Evolutionary conservation across 257 asterid species (phyloP).

Genomic region (Sherardia arvensis): DNA sequence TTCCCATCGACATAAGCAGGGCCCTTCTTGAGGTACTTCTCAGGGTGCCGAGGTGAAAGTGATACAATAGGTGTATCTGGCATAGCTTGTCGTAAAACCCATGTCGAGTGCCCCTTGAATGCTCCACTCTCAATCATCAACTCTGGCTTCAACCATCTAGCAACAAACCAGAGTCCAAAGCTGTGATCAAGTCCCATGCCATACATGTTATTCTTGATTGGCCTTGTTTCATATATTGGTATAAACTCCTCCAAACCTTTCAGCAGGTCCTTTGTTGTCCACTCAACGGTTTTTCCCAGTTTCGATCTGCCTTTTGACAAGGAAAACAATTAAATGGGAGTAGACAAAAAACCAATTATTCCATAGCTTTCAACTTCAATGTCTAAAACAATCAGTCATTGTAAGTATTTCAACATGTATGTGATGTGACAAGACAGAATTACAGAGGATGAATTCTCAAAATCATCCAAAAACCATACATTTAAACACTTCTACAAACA

Average conservation of each 20-base stretch:
- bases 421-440: no score
- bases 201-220: conserved; percentile 81
- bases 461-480: not conserved
- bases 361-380: conserved; percentile 2
- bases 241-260: conserved; percentile 82
- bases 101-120: conserved; percentile 96
- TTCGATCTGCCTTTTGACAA: conserved; percentile 99
- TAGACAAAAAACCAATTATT: conserved; percentile 9
- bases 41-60: conserved; percentile 94
- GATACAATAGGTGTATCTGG: conserved; percentile 76
- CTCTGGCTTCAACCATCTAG: conserved; percentile 78
- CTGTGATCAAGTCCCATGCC: conserved; percentile 99
- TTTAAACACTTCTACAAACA: not conserved
- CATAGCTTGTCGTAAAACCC: conserved; percentile 97
- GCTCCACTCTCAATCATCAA: conserved; percentile 98
- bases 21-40: conserved; percentile 87
- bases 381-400: not conserved
- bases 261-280: conserved; percentile 87
- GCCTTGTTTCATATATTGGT: conserved; percentile 80
- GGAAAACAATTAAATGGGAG: conserved; percentile 48
- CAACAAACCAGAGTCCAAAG: conserved; percentile 94
- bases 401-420: no score
- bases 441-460: no score
- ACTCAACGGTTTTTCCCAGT: conserved; percentile 82
- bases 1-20: conserved; percentile 97